phyloP scores from a whole-genome alignment of 352 stramenopile genomes.

The Phytopythium delawarense region DNA sequence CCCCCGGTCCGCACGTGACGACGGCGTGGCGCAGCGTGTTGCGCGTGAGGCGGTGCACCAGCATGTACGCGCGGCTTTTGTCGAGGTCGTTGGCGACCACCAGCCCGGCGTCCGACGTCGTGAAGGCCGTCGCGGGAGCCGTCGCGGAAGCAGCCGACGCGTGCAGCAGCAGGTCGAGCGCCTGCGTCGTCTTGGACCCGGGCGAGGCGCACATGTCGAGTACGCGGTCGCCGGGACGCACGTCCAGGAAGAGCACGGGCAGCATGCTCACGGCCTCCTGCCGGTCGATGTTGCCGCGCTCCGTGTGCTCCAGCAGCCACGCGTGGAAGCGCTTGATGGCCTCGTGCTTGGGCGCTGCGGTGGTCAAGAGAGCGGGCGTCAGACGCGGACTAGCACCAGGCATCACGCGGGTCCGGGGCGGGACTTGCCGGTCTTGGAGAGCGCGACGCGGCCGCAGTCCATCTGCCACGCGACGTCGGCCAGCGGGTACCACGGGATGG shows the following conservation, averaged over 20 bases:
- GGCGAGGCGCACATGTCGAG: slow-evolving; percentile 94
- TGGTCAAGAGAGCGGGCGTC: slow-evolving; percentile 1
- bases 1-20: slow-evolving; percentile 92
- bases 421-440: slow-evolving; percentile 68
- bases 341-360: slow-evolving; percentile 65
- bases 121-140: slow-evolving; percentile 1
- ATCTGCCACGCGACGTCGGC: slow-evolving; percentile 79
- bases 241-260: slow-evolving; percentile 95
- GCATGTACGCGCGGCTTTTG: slow-evolving; percentile 97
- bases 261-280: slow-evolving; percentile 99
- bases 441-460: slow-evolving; percentile 72
- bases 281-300: slow-evolving; percentile 91
- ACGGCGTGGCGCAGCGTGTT: slow-evolving; percentile 84
- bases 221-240: slow-evolving; percentile 79
- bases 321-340: slow-evolving; percentile 89
- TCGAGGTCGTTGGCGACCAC: slow-evolving; percentile 97
- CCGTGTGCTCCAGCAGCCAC: slow-evolving; percentile 91
- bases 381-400: neutral
- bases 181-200: slow-evolving; percentile 98
- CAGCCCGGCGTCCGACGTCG: slow-evolving; percentile 47
- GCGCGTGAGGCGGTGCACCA: slow-evolving; percentile 91
- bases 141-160: neutral
- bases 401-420: neutral
- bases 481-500: slow-evolving; percentile 77
- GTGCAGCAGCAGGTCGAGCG: slow-evolving; percentile 87